phyloP scores from a whole-genome alignment of 768 basidiomycete genomes.

The Mrakia frigida region DNA sequence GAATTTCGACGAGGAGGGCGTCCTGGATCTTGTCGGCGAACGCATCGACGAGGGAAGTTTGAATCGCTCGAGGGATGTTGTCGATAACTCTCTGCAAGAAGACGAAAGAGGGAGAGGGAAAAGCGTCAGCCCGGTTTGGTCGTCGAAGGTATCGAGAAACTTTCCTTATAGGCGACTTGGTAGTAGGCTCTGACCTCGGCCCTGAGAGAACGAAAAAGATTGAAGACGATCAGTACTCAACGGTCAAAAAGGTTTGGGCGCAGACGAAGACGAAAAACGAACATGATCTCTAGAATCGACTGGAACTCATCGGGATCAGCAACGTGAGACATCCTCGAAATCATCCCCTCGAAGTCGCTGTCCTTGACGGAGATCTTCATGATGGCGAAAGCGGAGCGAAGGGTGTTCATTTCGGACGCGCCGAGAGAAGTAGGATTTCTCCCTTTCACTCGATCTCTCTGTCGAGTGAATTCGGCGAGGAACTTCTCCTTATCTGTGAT shows the following conservation, averaged over 20 bases:
- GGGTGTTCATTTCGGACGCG: neutral
- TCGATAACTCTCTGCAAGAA: neutral
- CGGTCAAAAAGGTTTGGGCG: too few relatives aligned
- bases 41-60: neutral
- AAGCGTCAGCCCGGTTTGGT: too few relatives aligned
- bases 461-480: neutral
- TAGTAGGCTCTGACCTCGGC: neutral
- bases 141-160: too few relatives aligned
- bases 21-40: neutral
- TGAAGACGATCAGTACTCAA: neutral
- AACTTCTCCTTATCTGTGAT: constrained; percentile 9
- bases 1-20: neutral
- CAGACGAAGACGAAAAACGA: neutral
- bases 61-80: constrained; percentile 1
- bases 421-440: neutral
- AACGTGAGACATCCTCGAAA: neutral
- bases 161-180: neutral
- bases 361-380: neutral
- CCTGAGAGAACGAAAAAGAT: neutral
- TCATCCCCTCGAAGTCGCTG: neutral
- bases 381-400: neutral
- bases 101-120: neutral
- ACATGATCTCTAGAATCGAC: neutral
- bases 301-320: neutral
- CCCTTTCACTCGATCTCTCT: neutral